phyloP scores from a whole-genome alignment of 1,139 yeast species.

The Torulaspora globosa region DNA sequence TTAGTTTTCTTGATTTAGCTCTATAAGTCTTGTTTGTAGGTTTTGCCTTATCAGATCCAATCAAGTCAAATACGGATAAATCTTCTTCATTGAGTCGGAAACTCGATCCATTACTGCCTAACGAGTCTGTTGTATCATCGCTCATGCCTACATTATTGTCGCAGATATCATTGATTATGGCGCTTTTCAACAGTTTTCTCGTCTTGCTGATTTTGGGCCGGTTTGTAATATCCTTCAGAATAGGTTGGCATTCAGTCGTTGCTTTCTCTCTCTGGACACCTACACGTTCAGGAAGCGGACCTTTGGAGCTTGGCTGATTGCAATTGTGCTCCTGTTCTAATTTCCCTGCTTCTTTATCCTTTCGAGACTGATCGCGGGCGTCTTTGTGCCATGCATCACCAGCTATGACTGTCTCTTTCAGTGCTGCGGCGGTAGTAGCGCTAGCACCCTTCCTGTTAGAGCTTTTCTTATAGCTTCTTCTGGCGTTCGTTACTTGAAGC shows the following conservation, averaged over 20 bases:
- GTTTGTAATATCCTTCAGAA: conserved; percentile 28
- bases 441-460: conserved; percentile 4
- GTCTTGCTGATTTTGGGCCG: conserved; percentile 19
- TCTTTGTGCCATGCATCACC: background rate
- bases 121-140: conserved; percentile 9
- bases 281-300: background rate
- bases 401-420: conserved; percentile 1
- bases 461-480: conserved; percentile 3
- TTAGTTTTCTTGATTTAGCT: conserved; percentile 19
- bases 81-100: conserved; percentile 31
- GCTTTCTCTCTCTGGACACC: background rate
- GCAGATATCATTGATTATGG: conserved; percentile 30
- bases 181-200: conserved; percentile 29
- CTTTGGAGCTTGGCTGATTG: background rate
- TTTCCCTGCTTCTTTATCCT: background rate
- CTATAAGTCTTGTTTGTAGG: conserved; percentile 28
- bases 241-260: conserved; percentile 5
- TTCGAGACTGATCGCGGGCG: background rate
- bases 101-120: conserved; percentile 17
- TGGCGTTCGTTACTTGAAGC: conserved; percentile 25
- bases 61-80: conserved; percentile 33
- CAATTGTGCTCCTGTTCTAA: background rate
- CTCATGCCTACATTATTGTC: conserved; percentile 22
- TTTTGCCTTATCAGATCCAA: conserved; percentile 23
- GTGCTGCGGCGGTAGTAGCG: background rate